Conservation (phyloP, 2,329 filamentous ascomycete genomes). For the Diaporthe velutina region DNA sequence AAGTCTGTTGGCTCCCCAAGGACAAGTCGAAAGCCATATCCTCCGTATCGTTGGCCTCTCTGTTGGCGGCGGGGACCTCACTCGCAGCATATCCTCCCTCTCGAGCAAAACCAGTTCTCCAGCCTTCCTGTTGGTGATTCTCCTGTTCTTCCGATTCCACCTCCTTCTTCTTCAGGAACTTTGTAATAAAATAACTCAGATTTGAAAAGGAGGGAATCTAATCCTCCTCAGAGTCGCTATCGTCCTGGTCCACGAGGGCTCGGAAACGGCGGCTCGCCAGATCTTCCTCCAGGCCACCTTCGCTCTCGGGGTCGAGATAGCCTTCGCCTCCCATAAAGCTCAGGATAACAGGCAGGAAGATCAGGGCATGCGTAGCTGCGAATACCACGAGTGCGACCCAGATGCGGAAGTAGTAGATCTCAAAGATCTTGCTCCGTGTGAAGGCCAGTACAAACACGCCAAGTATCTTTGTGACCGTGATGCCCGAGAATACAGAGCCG, state of each 20-base stretch:
- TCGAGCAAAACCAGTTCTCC: no score
- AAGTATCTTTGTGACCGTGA: conserved; percentile 94
- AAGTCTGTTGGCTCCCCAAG: neutral
- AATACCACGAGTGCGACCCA: conserved; percentile 94
- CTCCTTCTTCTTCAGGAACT: neutral
- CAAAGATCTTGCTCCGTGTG: conserved; percentile 97
- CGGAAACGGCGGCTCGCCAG: conserved; percentile 83
- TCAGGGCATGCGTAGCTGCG: conserved; percentile 87
- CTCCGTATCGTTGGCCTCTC: neutral
- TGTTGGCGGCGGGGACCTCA: neutral
- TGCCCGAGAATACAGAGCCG: conserved; percentile 93
- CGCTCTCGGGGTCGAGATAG: conserved; percentile 88
- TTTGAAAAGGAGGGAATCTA: conserved; percentile 42
- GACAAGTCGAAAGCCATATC: neutral
- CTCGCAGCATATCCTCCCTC: neutral
- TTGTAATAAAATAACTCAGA: conserved; percentile 43
- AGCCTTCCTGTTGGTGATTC: neutral
- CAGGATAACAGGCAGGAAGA: conserved; percentile 91
- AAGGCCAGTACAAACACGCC: conserved; percentile 94
- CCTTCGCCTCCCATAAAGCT: conserved; percentile 88
- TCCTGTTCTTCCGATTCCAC: neutral
- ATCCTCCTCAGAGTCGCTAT: conserved; percentile 81
- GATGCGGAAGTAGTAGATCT: conserved; percentile 98
- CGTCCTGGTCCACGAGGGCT: conserved; percentile 80
- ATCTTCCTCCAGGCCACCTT: conserved; percentile 91